Evolutionary conservation across 2,329 filamentous ascomycete genomes (phyloP), one percentile per base, ranked within the genome.

Genomic region (Pyricularia sp.): DNA sequence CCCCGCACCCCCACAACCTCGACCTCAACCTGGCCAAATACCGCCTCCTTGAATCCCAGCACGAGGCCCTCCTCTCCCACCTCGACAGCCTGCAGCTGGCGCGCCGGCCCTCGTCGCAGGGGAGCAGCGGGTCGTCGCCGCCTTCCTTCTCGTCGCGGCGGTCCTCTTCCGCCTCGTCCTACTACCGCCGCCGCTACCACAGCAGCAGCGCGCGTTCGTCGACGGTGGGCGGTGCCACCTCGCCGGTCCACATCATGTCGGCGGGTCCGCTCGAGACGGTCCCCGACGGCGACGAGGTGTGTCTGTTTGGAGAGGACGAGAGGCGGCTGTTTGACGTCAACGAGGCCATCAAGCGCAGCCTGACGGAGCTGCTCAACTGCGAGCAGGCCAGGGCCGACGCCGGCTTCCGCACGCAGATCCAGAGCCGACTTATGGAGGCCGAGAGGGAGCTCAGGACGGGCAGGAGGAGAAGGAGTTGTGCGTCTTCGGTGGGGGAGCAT

Each of bases 341-440:
- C 76, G 85, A 88, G 76, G 82, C 83, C 72, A 86, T 88, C 78
- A 89, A 89, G 78, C 82, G 85, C 36, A 83, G 85, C 2, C 75
- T 89, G 72, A 89, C 86, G 6, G 86, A 88, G 75, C 81, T 89
- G 17, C 82, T 89, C 73, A 89, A 88, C 77, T 88, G 85, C 76
- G 83, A 85, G 28, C 78, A 81, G 55, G 84, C 87, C 20, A 83
- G 85, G 61, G 77, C 75, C 64, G 84, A 87, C 70, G 77, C 78
- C 31, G 78, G 80, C 1, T 83, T 86, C 74, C 84, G 86, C 65
- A 85, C 81, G 70, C 88, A 85, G 83, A 84, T 88, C 42, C 86
- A 88, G 75, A 81, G 82, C 25, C 79, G 85, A 17, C 78, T 89
- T 30, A 83, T 89, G 83, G 85, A 88, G 72, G 87, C 86, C 25